These are phyloP conservation scores for Durotheca rogersii DNA, from an alignment of 495 filamentous ascomycete species.

Conservation along the genomic window DNA sequence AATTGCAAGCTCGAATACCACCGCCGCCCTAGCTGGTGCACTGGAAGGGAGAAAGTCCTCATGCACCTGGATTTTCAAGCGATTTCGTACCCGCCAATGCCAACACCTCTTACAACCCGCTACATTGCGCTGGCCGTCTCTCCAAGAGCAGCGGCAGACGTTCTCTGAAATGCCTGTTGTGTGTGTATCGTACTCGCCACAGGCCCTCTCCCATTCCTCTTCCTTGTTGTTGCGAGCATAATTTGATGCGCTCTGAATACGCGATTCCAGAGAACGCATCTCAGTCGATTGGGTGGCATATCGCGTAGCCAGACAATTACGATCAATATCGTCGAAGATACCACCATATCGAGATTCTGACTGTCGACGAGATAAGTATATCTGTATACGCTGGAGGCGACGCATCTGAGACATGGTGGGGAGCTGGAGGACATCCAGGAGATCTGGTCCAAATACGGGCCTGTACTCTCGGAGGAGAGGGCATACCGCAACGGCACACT, in stretches of 20 bases:
- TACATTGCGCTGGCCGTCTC: slow-evolving; percentile 38
- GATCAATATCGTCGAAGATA: slow-evolving; percentile 46
- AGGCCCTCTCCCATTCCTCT: slow-evolving; percentile 40
- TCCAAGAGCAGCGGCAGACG: slow-evolving; percentile 26
- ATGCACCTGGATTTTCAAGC: slow-evolving; percentile 42
- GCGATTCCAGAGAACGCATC: slow-evolving; percentile 32
- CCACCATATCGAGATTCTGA: slow-evolving; percentile 23
- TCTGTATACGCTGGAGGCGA: slow-evolving; percentile 50
- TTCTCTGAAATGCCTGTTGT: slow-evolving; percentile 36
- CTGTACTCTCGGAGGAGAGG: slow-evolving; percentile 40
- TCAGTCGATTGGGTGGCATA: slow-evolving; percentile 42
- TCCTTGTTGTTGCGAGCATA: slow-evolving; percentile 36
- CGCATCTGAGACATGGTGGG: slow-evolving; percentile 44
- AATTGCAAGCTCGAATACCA: slow-evolving; percentile 49
- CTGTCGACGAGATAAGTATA: slow-evolving; percentile 43
- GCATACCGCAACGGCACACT: slow-evolving; percentile 32
- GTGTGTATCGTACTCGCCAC: slow-evolving; percentile 40
- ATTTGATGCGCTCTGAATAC: slow-evolving; percentile 40
- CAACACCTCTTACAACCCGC: slow-evolving; percentile 26
- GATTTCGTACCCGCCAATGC: slow-evolving; percentile 16
- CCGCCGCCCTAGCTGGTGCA: slow-evolving; percentile 25
- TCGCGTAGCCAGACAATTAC: slow-evolving; percentile 46
- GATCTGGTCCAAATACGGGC: slow-evolving; percentile 44
- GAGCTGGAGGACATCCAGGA: slow-evolving; percentile 54
- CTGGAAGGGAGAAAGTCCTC: slow-evolving; percentile 50